Evolutionary conservation across 495 filamentous ascomycete species (phyloP).

Genomic region (Cladorrhinum samala): DNA sequence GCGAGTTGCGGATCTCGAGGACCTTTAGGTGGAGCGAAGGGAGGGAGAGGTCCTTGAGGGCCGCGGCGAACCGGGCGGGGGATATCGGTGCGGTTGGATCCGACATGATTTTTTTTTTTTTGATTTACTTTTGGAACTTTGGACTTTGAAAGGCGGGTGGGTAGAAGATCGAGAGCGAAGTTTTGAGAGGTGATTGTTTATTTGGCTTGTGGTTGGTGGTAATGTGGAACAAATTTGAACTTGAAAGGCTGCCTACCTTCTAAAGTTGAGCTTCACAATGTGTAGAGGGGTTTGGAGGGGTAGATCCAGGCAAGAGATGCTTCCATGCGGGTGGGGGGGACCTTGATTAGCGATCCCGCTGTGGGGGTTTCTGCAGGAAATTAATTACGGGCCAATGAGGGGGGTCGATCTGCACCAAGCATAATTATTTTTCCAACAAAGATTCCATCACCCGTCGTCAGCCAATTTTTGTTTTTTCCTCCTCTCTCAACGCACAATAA

Average conservation of each 20-base stretch:
- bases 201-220: too few species aligned
- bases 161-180: background rate
- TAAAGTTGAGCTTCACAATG: background rate
- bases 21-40: slow-evolving; percentile 70
- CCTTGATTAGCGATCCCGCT: background rate
- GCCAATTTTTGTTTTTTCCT: background rate
- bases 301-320: background rate
- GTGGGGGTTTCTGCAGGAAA: slow-evolving; percentile 1
- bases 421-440: too few species aligned
- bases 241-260: too few species aligned
- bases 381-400: background rate
- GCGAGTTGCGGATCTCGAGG: slow-evolving; percentile 74
- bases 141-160: background rate
- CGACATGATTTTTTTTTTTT: too few species aligned
- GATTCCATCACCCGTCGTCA: background rate
- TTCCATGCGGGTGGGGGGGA: background rate
- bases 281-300: background rate
- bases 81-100: slow-evolving; percentile 54
- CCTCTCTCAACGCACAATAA: background rate
- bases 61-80: slow-evolving; percentile 59
- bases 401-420: too few species aligned
- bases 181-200: background rate
- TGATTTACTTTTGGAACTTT: slow-evolving; percentile 35
- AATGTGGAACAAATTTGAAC: too few species aligned
- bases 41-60: slow-evolving; percentile 66